Evolutionary conservation across 163 green algal species (phyloP).

Genomic region (Prototheca wickerhamii): DNA sequence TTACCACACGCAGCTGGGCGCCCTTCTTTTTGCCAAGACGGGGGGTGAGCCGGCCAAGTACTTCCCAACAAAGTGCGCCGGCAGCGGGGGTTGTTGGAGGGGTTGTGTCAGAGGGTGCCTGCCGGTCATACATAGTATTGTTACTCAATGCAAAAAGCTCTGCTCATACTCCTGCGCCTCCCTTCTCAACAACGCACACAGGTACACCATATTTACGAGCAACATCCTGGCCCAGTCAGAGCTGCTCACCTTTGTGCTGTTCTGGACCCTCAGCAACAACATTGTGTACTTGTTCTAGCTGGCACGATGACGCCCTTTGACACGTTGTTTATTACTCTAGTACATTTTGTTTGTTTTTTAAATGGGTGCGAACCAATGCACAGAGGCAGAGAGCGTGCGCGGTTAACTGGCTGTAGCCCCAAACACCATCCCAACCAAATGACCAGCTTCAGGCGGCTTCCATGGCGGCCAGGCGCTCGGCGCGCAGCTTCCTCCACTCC

Average conservation of each 20-base stretch:
- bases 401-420: not conserved
- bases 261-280: conserved; percentile 53
- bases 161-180: not conserved
- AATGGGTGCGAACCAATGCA: not conserved
- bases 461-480: not conserved
- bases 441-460: not conserved
- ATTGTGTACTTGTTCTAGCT: conserved; percentile 48
- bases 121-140: not conserved
- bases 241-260: conserved; percentile 54
- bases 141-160: not conserved
- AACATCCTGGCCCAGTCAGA: conserved; percentile 33
- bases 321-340: not conserved
- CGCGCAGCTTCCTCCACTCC: not conserved
- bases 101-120: not conserved
- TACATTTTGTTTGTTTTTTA: not conserved
- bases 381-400: not conserved
- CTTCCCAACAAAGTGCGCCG: conserved; percentile 2
- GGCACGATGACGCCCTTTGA: no score
- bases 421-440: not conserved
- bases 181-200: not conserved
- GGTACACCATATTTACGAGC: not conserved
- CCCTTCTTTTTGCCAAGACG: conserved; percentile 12
- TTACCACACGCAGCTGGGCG: not conserved
- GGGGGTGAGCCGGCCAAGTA: not conserved
- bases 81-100: not conserved